Base-by-base conservation (phyloP, 768 basidiomycete species). In the Suillus hirtellus region DNA sequence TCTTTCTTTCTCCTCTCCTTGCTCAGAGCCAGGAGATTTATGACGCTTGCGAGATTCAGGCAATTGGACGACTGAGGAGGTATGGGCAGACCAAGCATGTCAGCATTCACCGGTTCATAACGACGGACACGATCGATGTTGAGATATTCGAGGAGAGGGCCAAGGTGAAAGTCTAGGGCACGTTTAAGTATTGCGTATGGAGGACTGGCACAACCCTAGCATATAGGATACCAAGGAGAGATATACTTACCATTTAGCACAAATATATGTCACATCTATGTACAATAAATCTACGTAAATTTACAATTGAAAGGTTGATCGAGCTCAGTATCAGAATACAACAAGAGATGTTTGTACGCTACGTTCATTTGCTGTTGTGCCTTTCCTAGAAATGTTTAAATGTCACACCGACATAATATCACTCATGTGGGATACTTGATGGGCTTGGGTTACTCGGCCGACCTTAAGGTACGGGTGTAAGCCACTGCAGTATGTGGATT, bases 1-100 rank as follows among this genome's bases (percentile, higher is more conserved):
- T 97, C 73, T 98, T 98, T 82, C 80, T 98, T 61, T 95, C 93
- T 11, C 96, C 96, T 10, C 82, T 98, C 44, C 89, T 96, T 43
- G 88, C 94, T 0, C 84, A 85, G 11, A 85, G 88, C 21, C 86
- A 91, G 73, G 89, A 95, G 74, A 89, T 90, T 53, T 97, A 96
- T 71, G 86, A 88, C 49, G 92, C 93, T 59, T 87, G 87, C 73
- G 85, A 90, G 77, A 89, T 91, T 9, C 88, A 95, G 76, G 90
- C 92, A 11, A 85, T 96, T 62, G 90, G 95, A 66, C 87, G 94
- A 69, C 77, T 92, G 73, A 86, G 91, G 66, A 85, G 94, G 42
- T 96, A 86, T 70, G 94, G 94, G 8, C 94, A 96, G 75, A 80
- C 80, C 27, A 91, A 90, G 69, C 86, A 83, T 59, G 95, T 96